Evolutionary conservation across 805 yeast species (phyloP).

Genomic region (Candida oleophila): DNA sequence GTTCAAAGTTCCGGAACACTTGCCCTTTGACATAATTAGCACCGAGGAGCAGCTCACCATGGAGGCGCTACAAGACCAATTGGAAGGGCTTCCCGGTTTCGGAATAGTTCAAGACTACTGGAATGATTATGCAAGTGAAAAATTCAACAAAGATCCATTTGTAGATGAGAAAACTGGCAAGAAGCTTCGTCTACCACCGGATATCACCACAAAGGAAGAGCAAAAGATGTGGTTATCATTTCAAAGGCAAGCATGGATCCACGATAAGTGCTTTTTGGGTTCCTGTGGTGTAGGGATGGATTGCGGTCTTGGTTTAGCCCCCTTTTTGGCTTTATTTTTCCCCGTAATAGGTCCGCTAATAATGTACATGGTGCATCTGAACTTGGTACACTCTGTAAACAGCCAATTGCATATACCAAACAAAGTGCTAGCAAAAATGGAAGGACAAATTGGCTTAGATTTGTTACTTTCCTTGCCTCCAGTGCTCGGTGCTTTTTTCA

Average conservation of each 20-base stretch:
- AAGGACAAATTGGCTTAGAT: conserved; percentile 74
- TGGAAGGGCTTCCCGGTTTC: conserved; percentile 56
- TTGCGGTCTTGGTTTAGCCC: conserved; percentile 78
- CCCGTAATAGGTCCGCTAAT: conserved; percentile 85
- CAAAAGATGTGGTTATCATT: conserved; percentile 67
- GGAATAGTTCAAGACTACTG: conserved; percentile 53
- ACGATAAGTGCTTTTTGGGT: conserved; percentile 82
- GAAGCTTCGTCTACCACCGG: conserved; percentile 59
- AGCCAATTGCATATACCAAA: conserved; percentile 56
- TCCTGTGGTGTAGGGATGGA: conserved; percentile 63
- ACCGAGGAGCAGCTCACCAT: no score
- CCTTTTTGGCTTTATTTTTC: conserved; percentile 58
- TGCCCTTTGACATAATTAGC: no score
- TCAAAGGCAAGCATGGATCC: conserved; percentile 81
- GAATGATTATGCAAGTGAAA: conserved; percentile 68
- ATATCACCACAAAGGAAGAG: conserved; percentile 50
- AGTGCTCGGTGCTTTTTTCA: conserved; percentile 68
- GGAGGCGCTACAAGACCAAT: conserved; percentile 24
- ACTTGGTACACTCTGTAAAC: conserved; percentile 62
- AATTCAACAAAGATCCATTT: conserved; percentile 66
- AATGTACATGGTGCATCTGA: conserved; percentile 77
- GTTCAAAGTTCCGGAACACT: background rate
- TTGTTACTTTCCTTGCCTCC: conserved; percentile 77
- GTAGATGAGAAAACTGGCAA: conserved; percentile 56
- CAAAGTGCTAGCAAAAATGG: conserved; percentile 62